phyloP scores from a whole-genome alignment of 306 rosid species.

The Hylodesmum podocarpum region DNA sequence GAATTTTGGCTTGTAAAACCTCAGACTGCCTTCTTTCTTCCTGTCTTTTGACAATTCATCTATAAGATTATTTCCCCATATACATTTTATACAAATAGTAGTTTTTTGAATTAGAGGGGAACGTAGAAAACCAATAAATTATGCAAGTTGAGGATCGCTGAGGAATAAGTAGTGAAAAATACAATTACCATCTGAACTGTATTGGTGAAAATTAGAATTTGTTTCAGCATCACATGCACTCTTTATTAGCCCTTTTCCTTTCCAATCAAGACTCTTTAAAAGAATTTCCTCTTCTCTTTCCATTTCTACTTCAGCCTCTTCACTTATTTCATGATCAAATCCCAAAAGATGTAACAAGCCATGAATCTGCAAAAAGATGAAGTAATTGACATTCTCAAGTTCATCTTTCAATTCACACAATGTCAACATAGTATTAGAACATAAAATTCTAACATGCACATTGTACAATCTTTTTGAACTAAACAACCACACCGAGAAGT shows the following conservation, averaged over 20 bases:
- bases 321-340: slow-evolving; percentile 87
- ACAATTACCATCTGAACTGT: slow-evolving; percentile 36
- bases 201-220: slow-evolving; percentile 38
- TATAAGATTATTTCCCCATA: slow-evolving; percentile 52
- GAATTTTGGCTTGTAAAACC: slow-evolving; percentile 85
- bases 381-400: slow-evolving; percentile 22
- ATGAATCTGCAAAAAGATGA: slow-evolving; percentile 59
- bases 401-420: slow-evolving; percentile 27
- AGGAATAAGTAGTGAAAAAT: not conserved
- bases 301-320: slow-evolving; percentile 89
- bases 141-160: not conserved
- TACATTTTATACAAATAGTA: slow-evolving; percentile 21
- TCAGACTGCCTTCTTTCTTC: slow-evolving; percentile 82
- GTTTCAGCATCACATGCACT: slow-evolving; percentile 60
- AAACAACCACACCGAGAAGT: not conserved
- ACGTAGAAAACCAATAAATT: slow-evolving; percentile 7
- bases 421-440: not conserved
- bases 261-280: slow-evolving; percentile 78
- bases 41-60: slow-evolving; percentile 82
- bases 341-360: slow-evolving; percentile 93
- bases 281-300: slow-evolving; percentile 83
- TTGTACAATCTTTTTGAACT: not conserved
- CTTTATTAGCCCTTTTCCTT: slow-evolving; percentile 84
- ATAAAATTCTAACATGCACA: not conserved
- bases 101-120: slow-evolving; percentile 21